Base-by-base conservation (phyloP, 2,329 filamentous ascomycete genomes). In the Trichophyton equinum region DNA sequence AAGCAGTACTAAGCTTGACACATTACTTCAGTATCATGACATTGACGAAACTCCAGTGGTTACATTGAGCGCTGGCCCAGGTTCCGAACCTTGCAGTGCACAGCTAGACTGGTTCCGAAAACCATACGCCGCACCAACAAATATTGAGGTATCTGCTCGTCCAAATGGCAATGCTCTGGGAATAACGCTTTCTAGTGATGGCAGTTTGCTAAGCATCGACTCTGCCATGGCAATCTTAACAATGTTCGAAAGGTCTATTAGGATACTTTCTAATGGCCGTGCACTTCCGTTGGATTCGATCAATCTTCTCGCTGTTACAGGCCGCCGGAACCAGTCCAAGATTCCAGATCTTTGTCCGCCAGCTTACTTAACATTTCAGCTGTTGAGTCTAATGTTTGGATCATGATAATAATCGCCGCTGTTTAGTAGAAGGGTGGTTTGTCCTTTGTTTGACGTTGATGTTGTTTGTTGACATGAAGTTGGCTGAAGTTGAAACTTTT, bases 1-100 rank as follows among this genome's bases (percentile, higher is more conserved):
- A 27, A 46, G 46, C 11, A 18, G 27, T 11, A 47, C 57, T 4
- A 15, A 33, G 20, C n/a, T 59, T 20, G 61, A 58, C 53, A 38
- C 58, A 20, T n/a, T 62, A n/a, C 30, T 62, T 6, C 61, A 62
- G 33, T 58, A 62, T 47, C 61, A 62, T n/a, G 55, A 62, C 20
- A 60, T 62, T 59, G 60, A 55, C n/a, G 60, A 61, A 33, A 61
- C 60, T 15, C 60, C 60, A n/a, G 51, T n/a, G 9, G 44, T 61
- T 40, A 42, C 60, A 3, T 56, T 61, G 18, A 13, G 4, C 33
- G 33, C 1, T 13, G 53, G 42, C 7, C 8, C 55, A 1, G 30
- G 44, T 42, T 33, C 55, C 6, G 42, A 44, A 3, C 53, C 44
- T 1, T 49, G 33, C 22, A 25, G 15, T 30, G 55, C 60, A 53